Evolutionary conservation across 2,329 filamentous ascomycete genomes (phyloP).

Genomic region (Cladosporium cucumerinum): DNA sequence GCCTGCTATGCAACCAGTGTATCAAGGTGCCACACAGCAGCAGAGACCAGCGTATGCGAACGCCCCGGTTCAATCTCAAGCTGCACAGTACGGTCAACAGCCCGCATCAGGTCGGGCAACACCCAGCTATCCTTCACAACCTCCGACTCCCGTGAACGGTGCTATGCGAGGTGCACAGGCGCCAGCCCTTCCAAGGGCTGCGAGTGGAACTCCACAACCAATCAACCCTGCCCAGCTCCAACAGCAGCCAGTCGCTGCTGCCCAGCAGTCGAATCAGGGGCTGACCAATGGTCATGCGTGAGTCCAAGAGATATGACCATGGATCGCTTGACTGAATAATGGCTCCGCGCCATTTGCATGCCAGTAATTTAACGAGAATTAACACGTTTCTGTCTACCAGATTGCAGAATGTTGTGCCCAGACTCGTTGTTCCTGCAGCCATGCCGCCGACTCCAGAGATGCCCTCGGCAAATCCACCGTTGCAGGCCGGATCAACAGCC

Average conservation of each 20-base stretch:
- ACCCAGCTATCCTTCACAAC: slow-evolving; percentile 29
- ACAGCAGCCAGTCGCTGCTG: neutral
- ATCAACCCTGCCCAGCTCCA: neutral
- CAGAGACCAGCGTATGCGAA: slow-evolving; percentile 17
- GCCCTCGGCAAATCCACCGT: neutral
- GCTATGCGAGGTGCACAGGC: neutral
- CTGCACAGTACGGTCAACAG: slow-evolving; percentile 23
- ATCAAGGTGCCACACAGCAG: slow-evolving; percentile 3
- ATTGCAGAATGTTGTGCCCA: neutral
- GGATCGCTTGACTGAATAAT: neutral
- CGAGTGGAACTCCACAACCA: slow-evolving; percentile 13
- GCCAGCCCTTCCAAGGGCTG: neutral
- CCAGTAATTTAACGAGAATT: neutral
- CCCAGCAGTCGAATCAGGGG: neutral
- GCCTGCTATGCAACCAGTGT: slow-evolving; percentile 23
- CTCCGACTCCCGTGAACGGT: slow-evolving; percentile 31
- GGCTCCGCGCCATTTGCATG: neutral
- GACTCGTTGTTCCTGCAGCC: neutral
- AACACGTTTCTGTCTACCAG: neutral
- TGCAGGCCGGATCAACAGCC: neutral
- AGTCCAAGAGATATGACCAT: neutral
- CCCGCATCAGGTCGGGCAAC: slow-evolving; percentile 30
- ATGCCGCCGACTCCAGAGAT: neutral
- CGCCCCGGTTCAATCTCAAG: slow-evolving; percentile 7
- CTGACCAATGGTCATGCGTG: slow-evolving; percentile 3